Conservation (phyloP, 768 basidiomycete genomes). For the Podaxis mareebaensis region DNA sequence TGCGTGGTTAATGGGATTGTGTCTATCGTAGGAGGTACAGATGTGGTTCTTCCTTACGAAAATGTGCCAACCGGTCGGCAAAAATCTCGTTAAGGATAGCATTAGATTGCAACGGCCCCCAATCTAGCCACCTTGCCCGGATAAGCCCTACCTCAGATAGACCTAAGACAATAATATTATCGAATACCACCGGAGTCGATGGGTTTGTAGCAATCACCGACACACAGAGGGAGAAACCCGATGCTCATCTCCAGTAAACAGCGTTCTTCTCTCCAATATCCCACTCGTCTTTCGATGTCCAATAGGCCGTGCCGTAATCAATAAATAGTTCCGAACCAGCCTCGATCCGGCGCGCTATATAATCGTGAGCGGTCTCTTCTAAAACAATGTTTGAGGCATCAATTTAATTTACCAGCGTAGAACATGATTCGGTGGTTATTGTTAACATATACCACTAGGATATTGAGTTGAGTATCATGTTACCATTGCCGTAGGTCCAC, state of each 20-base stretch:
- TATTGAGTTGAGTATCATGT: neutral
- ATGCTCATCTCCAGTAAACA: conserved; percentile 11
- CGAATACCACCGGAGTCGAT: too few relatives aligned
- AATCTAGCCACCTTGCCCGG: too few relatives aligned
- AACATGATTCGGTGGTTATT: conserved; percentile 26
- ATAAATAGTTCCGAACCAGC: conserved; percentile 54
- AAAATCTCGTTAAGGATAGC: too few relatives aligned
- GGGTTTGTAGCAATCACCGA: too few relatives aligned
- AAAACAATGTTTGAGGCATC: neutral
- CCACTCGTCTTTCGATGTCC: conserved; percentile 2
- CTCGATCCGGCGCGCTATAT: conserved; percentile 37
- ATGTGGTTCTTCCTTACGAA: conserved; percentile 3
- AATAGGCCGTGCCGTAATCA: conserved; percentile 46
- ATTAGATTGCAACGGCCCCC: too few relatives aligned
- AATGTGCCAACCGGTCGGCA: too few relatives aligned
- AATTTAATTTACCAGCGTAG: conserved; percentile 45
- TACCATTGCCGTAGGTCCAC: neutral
- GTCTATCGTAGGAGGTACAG: neutral
- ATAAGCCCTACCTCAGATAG: too few relatives aligned
- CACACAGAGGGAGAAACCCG: neutral
- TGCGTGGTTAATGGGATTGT: conserved; percentile 20
- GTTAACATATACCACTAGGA: conserved; percentile 14
- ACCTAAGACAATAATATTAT: too few relatives aligned
- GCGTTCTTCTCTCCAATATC: neutral
- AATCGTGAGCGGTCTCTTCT: neutral